Base-by-base conservation (phyloP, 352 stramenopile genomes). In the Phytopythium montanum region DNA sequence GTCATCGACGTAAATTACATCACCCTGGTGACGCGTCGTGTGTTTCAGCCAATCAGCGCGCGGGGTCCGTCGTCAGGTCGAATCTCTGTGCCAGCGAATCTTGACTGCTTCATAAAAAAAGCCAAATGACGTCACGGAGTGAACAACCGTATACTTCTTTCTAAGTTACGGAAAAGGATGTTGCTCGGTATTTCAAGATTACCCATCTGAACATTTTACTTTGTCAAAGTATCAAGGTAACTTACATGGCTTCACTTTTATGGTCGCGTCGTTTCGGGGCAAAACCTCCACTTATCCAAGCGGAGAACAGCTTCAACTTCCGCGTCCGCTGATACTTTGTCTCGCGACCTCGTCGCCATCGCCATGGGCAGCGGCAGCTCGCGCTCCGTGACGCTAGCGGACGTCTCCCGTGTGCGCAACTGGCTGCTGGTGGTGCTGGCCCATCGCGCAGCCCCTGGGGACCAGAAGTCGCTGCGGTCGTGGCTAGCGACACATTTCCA, bases 311-410 rank as follows among this genome's bases (percentile, higher is more conserved):
- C 31, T 28, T 38, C 19, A 52, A 14, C 33, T n/a, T 25, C n/a
- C 9, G n/a, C 18, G 45, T 31, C 12, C 5, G 2, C 12, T 52
- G 45, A 52, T 52, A 52, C 14, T 21, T 42, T 42, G 36, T 12
- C 36, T 42, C 36, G 36, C 36, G n/a, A 14, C 8, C 33, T 6
- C 33, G 33, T 16, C 33, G 6, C 6, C 10, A n/a, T 8, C 12
- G 51, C 3, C 34, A 81, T 79, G 70, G 70, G 70, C 1, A 63
- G 68, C 26, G 54, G 49, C 10, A 56, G 45, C 51, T 79, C 73
- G 49, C 65, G 63, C 28, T 61, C 53, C 46, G 62, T 75, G 46
- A 68, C 70, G 13, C 62, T 75, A 25, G 28, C 58, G 0, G 69
- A 71, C 57, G 60, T 67, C 8, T 65, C 54, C 39, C 61, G 56